Percentiles rank a stretch among this genome's conserved stretches.
phyloP scores from a whole-genome alignment of 352 stramenopile genomes.

The Phytophthora syringae region DNA sequence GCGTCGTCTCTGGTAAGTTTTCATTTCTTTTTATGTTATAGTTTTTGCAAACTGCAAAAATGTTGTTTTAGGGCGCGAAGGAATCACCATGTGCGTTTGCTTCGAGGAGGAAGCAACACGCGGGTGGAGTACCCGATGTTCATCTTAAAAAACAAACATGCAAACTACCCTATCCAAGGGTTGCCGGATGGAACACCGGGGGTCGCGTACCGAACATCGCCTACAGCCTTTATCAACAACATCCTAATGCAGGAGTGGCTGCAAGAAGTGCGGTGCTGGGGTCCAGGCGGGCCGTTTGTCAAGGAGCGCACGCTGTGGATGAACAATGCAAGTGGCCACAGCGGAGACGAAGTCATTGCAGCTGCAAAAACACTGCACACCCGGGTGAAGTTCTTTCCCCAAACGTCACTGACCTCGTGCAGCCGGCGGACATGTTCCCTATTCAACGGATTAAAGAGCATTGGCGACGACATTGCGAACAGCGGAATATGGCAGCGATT shows the following conservation, averaged over 20 bases:
- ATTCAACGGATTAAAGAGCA: conserved; percentile 4
- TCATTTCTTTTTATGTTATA: neutral
- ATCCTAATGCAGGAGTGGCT: too few relatives aligned
- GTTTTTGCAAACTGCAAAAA: neutral
- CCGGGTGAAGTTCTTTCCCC: neutral
- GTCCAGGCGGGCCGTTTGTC: neutral
- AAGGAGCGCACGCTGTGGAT: neutral
- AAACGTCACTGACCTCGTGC: neutral
- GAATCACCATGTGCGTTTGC: too few relatives aligned
- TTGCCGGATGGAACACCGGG: too few relatives aligned
- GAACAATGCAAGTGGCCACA: conserved; percentile 7
- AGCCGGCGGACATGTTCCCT: neutral
- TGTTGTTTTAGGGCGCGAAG: neutral
- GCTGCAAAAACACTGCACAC: neutral
- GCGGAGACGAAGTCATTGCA: neutral
- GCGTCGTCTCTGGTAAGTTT: conserved; percentile 1
- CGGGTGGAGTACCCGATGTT: too few relatives aligned
- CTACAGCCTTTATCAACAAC: too few relatives aligned
- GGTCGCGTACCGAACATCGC: too few relatives aligned
- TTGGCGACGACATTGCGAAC: neutral
- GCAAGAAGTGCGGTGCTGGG: conserved; percentile 2
- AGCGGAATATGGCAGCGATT: neutral
- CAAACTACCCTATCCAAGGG: too few relatives aligned
- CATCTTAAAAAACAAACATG: too few relatives aligned
- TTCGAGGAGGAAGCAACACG: too few relatives aligned